Percentiles rank a stretch among this genome's conserved stretches.
These are phyloP conservation scores for Xylariomycetidae sp. DNA, from an alignment of 2,329 filamentous ascomycete species.

Conservation along the genomic window DNA sequence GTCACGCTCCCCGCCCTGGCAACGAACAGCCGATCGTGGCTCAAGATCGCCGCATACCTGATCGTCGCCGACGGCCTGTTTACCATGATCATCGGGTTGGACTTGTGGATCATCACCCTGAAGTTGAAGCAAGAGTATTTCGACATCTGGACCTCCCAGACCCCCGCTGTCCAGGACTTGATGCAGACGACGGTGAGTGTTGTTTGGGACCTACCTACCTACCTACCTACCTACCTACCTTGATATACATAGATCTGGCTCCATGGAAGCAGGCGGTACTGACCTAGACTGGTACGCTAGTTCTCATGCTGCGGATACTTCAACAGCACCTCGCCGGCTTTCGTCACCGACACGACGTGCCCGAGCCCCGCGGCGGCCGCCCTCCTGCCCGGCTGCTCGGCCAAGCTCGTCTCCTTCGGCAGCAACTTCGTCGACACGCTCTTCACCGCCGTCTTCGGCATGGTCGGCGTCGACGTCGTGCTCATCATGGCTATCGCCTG, in stretches of 20 bases:
- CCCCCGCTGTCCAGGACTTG: conserved; percentile 55
- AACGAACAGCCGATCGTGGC: conserved; percentile 61
- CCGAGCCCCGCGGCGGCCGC: conserved; percentile 66
- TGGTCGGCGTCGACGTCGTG: conserved; percentile 66
- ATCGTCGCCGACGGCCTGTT: conserved; percentile 58
- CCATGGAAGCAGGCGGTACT: conserved; percentile 14
- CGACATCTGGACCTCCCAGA: conserved; percentile 56
- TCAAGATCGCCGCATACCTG: conserved; percentile 65
- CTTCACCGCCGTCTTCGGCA: conserved; percentile 75
- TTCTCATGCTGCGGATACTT: conserved; percentile 79
- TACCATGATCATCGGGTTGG: conserved; percentile 61
- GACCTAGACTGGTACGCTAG: conserved; percentile 40
- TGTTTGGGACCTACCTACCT: no score
- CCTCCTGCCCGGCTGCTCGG: conserved; percentile 64
- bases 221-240: no score
- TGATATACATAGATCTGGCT: not conserved
- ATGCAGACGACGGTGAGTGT: conserved; percentile 63
- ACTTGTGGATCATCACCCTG: conserved; percentile 70
- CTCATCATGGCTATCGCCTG: conserved; percentile 69
- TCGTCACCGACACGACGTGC: conserved; percentile 65
- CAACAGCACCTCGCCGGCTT: conserved; percentile 67
- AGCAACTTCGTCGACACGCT: conserved; percentile 70
- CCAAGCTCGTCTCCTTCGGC: conserved; percentile 61
- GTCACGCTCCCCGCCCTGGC: conserved; percentile 68
- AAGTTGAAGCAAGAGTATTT: conserved; percentile 59